These are phyloP conservation scores for Olyra latifolia DNA, from an alignment of 176 grass and related monocot species.

Conservation along the genomic window DNA sequence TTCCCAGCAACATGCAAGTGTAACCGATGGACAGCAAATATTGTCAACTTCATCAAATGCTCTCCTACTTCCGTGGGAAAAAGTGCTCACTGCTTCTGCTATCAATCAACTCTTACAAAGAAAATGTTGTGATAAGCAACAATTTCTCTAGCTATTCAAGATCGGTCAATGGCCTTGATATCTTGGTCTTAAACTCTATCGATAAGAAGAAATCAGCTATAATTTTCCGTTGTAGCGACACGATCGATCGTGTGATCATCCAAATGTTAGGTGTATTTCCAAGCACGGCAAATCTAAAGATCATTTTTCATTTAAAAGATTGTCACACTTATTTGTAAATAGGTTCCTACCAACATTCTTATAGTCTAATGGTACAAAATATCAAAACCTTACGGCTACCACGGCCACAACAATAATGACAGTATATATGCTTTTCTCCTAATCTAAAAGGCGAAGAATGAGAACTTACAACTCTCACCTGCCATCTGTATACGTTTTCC, in stretches of 20 bases:
- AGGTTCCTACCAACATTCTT: rapidly evolving
- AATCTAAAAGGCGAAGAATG: too few species aligned
- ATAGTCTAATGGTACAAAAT: background rate
- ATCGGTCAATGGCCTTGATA: background rate
- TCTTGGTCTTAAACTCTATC: background rate
- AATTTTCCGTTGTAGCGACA: background rate
- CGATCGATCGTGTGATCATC: background rate
- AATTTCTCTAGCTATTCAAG: background rate
- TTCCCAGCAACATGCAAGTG: too few species aligned
- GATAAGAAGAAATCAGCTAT: background rate
- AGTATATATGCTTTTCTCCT: too few species aligned
- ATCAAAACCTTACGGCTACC: too few species aligned
- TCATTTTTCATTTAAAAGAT: background rate
- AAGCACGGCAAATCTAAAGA: background rate
- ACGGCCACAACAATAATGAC: too few species aligned
- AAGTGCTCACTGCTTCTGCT: too few species aligned
- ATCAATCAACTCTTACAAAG: background rate
- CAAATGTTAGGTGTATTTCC: background rate
- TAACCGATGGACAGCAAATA: too few species aligned
- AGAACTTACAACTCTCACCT: too few species aligned
- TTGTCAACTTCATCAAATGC: too few species aligned
- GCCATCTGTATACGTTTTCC: too few species aligned
- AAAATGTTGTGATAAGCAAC: background rate
- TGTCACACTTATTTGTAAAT: background rate
- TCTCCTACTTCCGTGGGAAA: too few species aligned